Base-by-base conservation (phyloP, 345 rosid genomes). In the Psidium friedrichsthalianum region DNA sequence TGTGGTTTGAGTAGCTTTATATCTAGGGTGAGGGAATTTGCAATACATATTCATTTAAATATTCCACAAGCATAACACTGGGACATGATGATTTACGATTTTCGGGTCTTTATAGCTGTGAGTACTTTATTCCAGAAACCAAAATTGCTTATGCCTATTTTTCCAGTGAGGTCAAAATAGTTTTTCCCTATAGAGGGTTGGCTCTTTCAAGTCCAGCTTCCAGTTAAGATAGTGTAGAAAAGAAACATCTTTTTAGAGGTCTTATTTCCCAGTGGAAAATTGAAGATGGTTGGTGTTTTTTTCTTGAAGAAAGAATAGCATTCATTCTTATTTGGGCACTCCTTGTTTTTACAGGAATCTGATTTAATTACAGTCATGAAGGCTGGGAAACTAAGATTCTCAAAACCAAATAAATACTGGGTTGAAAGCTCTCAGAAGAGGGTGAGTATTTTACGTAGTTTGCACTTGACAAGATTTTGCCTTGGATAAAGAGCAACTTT, bases 351-450 rank as follows among this genome's bases (percentile, higher is more conserved):
- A 16, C 90, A 96, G 98, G 96, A 95, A 74, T 82, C 87, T 85
- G 98, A 95, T 90, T 88, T 89, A 54, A 92, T 96, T 84, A 89
- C 93, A 82, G 98, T 93, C 24, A 89, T 89, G 87, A 94, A 92
- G 87, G 95, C 96, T 55, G 99, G 99, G 85, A 94, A 92, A 85
- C 90, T 96, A 57, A 91, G 90, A 87, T 92, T 91, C 89, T 90
- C 94, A 0, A 96, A 91, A 90, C 98, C 94, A 51, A 93, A 92
- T 87, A 94, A 93, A 87, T 94, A 93, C 54, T 93, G 98, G 98
- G 91, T 93, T 29, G 95, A 96, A 89, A 91, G 88, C 89, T 95
- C 98, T 53, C 98, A 95, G 80, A 95, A 94, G 91, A 91, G 98
- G 95, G 99, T 96, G 84, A 86, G 92, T 86, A 44, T 29, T 53